Percentiles rank a stretch among this genome's conserved stretches.
These are phyloP conservation scores for Botryotinia narcissicola DNA, from an alignment of 2,329 filamentous ascomycete genomes.

Conservation along the genomic window DNA sequence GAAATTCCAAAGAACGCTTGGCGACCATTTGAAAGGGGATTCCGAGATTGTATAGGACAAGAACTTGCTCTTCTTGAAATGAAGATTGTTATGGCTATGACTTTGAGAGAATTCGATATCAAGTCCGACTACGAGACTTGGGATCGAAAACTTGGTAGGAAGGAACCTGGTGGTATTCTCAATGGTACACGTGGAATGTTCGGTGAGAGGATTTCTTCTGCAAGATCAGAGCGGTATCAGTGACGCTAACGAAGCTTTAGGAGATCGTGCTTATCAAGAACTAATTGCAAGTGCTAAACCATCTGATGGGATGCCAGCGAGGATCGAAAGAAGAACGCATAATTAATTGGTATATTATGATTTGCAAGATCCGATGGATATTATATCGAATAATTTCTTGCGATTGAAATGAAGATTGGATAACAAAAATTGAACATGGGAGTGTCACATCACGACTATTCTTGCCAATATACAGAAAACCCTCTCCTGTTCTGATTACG, in stretches of 20 bases:
- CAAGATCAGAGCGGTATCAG: background rate
- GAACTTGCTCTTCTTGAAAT: conserved; percentile 51
- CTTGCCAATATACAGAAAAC: too few species aligned
- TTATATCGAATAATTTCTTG: background rate
- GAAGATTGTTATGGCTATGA: conserved; percentile 47
- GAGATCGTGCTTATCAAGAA: conserved; percentile 25
- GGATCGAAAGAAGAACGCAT: conserved; percentile 9
- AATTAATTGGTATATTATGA: conserved; percentile 10
- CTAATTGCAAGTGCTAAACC: conserved; percentile 28
- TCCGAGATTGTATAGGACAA: conserved; percentile 56
- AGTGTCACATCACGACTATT: background rate
- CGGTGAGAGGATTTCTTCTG: conserved; percentile 9
- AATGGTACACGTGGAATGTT: conserved; percentile 26
- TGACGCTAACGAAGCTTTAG: conserved; percentile 2
- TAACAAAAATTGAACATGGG: background rate
- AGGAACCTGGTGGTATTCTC: conserved; percentile 24
- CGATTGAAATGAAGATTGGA: background rate
- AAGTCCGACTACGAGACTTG: conserved; percentile 24
- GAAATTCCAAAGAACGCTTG: conserved; percentile 44
- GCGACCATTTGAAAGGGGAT: conserved; percentile 55
- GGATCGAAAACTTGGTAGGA: conserved; percentile 24
- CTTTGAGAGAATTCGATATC: conserved; percentile 20
- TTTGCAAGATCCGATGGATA: background rate
- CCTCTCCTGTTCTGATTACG: background rate
- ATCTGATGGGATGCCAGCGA: conserved; percentile 27